These are phyloP conservation scores for Termitomyces sp. DNA, from an alignment of 768 basidiomycete species.

Conservation along the genomic window DNA sequence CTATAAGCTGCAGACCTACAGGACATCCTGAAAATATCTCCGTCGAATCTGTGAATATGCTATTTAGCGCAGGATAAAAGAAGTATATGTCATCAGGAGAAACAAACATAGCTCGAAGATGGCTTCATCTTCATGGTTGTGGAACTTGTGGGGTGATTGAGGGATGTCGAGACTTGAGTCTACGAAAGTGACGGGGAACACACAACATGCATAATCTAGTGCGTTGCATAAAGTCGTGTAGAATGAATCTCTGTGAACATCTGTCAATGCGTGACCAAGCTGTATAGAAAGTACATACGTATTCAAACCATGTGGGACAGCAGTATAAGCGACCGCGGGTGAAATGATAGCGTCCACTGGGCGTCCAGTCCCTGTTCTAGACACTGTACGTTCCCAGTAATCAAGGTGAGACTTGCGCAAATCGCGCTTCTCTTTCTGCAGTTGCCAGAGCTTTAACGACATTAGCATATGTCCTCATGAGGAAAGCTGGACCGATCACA, in stretches of 20 bases:
- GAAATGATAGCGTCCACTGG: constrained; percentile 72
- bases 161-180: constrained; percentile 48
- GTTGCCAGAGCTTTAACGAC: constrained; percentile 53
- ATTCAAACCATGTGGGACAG: constrained; percentile 58
- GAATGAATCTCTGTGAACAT: constrained; percentile 37
- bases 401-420: constrained; percentile 58
- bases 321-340: constrained; percentile 54
- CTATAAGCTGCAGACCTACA: constrained; percentile 61
- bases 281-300: constrained; percentile 27
- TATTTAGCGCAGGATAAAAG: neutral
- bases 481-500: constrained; percentile 20
- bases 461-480: constrained; percentile 4
- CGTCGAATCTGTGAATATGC: constrained; percentile 44
- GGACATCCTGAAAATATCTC: constrained; percentile 50
- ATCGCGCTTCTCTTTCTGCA: constrained; percentile 45
- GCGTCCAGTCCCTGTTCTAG: constrained; percentile 54
- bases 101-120: constrained; percentile 53
- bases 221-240: constrained; percentile 67
- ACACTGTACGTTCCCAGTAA: constrained; percentile 52
- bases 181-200: constrained; percentile 63
- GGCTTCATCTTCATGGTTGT: constrained; percentile 46
- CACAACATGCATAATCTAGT: constrained; percentile 53
- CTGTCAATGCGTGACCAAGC: neutral
- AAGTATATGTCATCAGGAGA: neutral
- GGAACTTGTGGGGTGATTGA: constrained; percentile 42